Evolutionary conservation across 768 basidiomycete genomes (phyloP), one percentile per base, ranked within the genome.

Genomic region (Rhizopogon vesiculosus): DNA sequence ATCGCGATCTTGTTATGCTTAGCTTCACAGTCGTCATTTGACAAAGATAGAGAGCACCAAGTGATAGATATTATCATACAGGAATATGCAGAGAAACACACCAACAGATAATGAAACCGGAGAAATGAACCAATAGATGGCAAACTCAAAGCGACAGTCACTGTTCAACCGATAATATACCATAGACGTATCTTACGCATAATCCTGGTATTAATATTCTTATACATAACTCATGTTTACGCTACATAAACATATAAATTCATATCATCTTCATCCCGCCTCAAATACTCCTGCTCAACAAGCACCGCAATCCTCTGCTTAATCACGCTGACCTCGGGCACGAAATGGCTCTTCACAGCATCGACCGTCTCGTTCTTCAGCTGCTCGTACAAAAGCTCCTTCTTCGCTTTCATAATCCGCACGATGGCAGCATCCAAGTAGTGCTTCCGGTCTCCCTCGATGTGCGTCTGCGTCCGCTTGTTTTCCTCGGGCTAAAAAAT

Each of bases 361-460:
- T 91, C 86, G 55, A 97, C 85, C 9, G 91, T 91, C 59, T 86
- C 85, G 49, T 84, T 81, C 71, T 91, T 87, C 63, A 98, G 78
- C 61, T 87, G 79, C 62, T 89, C 84, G 63, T 92, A 85, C 25
- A 74, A 76, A 71, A 96, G 76, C 71, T 89, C 88, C 74, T 96
- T 98, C 62, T 84, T 82, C 2, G 84, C 86, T 69, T 98, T 98
- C 93, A 98, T 95, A 64, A 96, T 85, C 6, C 97, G 86, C 35
- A 99, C 96, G 62, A 99, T 95, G 19, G 95, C 95, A 0, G 94
- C 93, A 61, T 98, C 93, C 12, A 99, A 77, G 56, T 87, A 85
- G 63, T 86, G 81, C 58, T 87, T 86, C 57, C 97, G 84, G 69
- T 98, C 93, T 33, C 86, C 84, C 60, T 95, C 90, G 40, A 99